Percentiles rank a stretch among this genome's conserved stretches.
These are phyloP conservation scores for Nothophoma quercina DNA, from an alignment of 2,329 filamentous ascomycete genomes.

Conservation along the genomic window DNA sequence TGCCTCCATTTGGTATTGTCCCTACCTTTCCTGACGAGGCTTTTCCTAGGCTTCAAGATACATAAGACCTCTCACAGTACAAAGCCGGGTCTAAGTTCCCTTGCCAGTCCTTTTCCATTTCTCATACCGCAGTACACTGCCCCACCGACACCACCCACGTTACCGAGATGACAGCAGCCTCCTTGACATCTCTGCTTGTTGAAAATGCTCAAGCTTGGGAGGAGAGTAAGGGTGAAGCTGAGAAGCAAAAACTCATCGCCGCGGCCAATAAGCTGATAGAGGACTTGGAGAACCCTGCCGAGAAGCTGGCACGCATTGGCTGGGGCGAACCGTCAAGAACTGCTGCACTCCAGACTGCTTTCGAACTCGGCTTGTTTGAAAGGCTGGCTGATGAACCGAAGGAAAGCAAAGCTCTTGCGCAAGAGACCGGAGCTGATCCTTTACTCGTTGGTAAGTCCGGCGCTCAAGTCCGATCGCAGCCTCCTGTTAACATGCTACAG, in stretches of 20 bases:
- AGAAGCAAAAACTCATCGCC: constrained; percentile 2
- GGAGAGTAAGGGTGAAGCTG: background rate
- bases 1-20: no score
- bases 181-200: no score
- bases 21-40: no score
- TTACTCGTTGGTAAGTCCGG: background rate
- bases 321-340: constrained; percentile 2
- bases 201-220: background rate
- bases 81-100: no score
- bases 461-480: background rate
- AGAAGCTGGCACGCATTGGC: constrained; percentile 3
- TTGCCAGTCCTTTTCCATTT: no score
- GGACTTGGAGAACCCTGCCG: background rate
- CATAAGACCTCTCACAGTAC: no score
- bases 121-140: no score
- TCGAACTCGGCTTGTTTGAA: constrained; percentile 1
- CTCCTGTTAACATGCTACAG: background rate
- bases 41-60: no score
- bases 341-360: constrained; percentile 2
- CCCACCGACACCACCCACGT: no score
- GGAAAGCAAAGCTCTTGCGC: background rate
- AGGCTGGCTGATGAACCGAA: background rate
- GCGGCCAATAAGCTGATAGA: background rate
- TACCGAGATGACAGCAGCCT: no score
- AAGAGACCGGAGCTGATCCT: background rate